Conservation (phyloP, 176 grass and related monocot genomes). For the Oryza rufipogon region DNA sequence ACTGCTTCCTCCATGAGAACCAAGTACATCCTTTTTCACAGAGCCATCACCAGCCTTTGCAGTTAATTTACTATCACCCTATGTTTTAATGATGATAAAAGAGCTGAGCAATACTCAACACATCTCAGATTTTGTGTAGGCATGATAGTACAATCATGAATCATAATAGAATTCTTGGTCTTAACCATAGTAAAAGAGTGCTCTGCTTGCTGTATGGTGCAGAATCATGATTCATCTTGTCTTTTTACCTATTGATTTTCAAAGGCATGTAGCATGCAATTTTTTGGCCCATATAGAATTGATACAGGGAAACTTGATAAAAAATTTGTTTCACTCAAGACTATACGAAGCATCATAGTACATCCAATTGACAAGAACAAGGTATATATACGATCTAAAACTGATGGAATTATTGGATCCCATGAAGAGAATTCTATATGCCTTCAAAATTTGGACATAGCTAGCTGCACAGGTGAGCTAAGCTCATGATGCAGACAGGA, state of each 20-base stretch:
- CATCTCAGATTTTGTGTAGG: constrained; percentile 15
- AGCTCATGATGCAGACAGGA: background rate
- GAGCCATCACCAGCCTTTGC: constrained; percentile 60
- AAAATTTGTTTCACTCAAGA: background rate
- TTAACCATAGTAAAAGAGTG: background rate
- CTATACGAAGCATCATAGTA: background rate
- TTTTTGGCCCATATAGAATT: background rate
- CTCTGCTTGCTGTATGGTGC: background rate
- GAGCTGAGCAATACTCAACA: background rate
- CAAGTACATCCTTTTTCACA: constrained; percentile 59
- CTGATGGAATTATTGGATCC: background rate
- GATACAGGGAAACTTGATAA: background rate
- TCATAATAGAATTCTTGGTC: background rate
- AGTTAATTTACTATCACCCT: constrained; percentile 79
- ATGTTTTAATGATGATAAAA: background rate
- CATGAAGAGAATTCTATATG: background rate
- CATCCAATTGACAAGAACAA: constrained; percentile 15
- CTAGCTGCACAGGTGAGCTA: constrained; percentile 1
- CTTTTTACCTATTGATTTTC: background rate
- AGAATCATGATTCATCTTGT: background rate
- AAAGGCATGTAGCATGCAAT: background rate
- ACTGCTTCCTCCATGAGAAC: constrained; percentile 54
- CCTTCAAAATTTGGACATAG: constrained; percentile 1
- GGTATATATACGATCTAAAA: background rate
- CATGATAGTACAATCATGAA: constrained; percentile 26